Percentiles rank a stretch among this genome's conserved stretches.
These are phyloP conservation scores for Gyrodon lividus DNA, from an alignment of 768 basidiomycete genomes.

Conservation along the genomic window DNA sequence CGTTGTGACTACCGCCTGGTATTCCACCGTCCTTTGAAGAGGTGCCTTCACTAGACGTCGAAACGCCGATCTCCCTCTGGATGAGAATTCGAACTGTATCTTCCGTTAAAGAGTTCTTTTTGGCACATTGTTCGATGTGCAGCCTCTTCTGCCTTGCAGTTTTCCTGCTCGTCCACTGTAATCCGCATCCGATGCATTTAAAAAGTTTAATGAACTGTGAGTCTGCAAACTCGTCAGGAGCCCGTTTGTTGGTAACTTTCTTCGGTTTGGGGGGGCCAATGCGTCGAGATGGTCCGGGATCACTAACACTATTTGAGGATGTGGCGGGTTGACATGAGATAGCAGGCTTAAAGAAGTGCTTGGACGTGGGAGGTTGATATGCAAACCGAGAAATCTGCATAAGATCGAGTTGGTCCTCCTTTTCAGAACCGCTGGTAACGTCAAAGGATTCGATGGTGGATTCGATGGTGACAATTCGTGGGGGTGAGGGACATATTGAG, in stretches of 20 bases:
- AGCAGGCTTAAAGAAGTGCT: not conserved
- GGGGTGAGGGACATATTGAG: conserved; percentile 8
- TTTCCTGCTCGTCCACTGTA: conserved; percentile 71
- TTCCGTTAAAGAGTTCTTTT: conserved; percentile 51
- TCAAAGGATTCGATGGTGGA: conserved; percentile 7
- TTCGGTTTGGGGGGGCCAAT: conserved; percentile 3
- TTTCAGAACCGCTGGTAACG: conserved; percentile 17
- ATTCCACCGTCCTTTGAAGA: conserved; percentile 6
- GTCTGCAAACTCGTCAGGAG: conserved; percentile 42
- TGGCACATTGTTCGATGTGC: conserved; percentile 70
- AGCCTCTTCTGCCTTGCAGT: conserved; percentile 56
- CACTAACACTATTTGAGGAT: not conserved
- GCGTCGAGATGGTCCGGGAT: conserved; percentile 3
- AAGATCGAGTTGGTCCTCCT: conserved; percentile 23
- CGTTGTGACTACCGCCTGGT: conserved; percentile 4
- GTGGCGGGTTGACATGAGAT: not conserved
- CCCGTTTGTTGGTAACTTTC: conserved; percentile 12
- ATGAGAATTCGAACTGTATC: conserved; percentile 58
- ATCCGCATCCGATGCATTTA: conserved; percentile 64
- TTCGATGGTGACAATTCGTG: conserved; percentile 6
- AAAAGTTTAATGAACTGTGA: conserved; percentile 46
- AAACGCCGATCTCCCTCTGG: conserved; percentile 43
- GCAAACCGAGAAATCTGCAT: conserved; percentile 42
- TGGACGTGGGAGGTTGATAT: conserved; percentile 18
- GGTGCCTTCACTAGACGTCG: conserved; percentile 5